Percentiles rank a stretch among this genome's conserved stretches.
phyloP scores from a whole-genome alignment of 2,329 filamentous ascomycete genomes.

The Mariannaea elegans region DNA sequence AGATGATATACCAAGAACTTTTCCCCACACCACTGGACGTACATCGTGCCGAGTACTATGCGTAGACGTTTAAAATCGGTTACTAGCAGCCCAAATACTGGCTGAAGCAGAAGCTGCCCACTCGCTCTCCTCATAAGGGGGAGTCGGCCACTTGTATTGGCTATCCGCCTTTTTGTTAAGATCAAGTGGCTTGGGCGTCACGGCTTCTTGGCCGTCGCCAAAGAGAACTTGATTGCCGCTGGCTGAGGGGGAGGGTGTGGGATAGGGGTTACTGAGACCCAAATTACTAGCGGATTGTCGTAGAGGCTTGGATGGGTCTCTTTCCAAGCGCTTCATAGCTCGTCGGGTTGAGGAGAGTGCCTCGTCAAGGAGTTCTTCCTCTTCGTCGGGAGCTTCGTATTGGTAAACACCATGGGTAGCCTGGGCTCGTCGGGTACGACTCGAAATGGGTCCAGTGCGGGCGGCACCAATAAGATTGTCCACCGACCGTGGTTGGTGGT shows the following conservation, averaged over 20 bases:
- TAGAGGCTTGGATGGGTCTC: slow-evolving; percentile 51
- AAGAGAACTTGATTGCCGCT: slow-evolving; percentile 82
- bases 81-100: slow-evolving; percentile 80
- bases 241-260: slow-evolving; percentile 79
- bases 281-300: slow-evolving; percentile 73
- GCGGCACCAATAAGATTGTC: slow-evolving; percentile 69
- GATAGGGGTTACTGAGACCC: slow-evolving; percentile 67
- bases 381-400: slow-evolving; percentile 95
- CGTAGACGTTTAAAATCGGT: slow-evolving; percentile 59
- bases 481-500: slow-evolving; percentile 69
- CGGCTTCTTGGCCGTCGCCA: slow-evolving; percentile 67
- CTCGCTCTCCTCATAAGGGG: slow-evolving; percentile 92
- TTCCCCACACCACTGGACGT: slow-evolving; percentile 37
- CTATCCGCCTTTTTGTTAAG: slow-evolving; percentile 66
- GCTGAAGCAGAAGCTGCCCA: slow-evolving; percentile 87
- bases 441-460: slow-evolving; percentile 73
- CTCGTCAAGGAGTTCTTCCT: slow-evolving; percentile 95
- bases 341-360: slow-evolving; percentile 80
- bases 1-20: slow-evolving; percentile 38
- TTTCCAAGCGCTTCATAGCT: slow-evolving; percentile 76
- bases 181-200: slow-evolving; percentile 76
- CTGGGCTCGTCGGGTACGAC: slow-evolving; percentile 81
- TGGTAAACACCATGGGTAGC: slow-evolving; percentile 78
- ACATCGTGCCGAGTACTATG: slow-evolving; percentile 30
- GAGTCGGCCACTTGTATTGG: slow-evolving; percentile 87